phyloP scores from a whole-genome alignment of 805 yeast species.

The Nakazawaea ernobii region DNA sequence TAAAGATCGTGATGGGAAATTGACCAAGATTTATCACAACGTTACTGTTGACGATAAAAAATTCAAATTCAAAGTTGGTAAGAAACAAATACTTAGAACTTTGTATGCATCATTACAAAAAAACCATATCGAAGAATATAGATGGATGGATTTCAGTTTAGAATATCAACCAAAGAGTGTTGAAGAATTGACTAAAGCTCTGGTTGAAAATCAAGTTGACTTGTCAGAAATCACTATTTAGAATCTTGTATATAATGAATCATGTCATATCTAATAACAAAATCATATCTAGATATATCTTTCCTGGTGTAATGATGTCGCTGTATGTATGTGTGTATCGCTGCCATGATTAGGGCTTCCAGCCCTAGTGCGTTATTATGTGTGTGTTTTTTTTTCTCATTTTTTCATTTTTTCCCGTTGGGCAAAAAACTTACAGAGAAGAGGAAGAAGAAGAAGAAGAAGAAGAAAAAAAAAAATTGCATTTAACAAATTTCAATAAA shows the following conservation, averaged over 20 bases:
- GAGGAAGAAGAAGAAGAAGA: neutral
- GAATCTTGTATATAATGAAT: neutral
- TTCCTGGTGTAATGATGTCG: too few species aligned
- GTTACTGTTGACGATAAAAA: conserved; percentile 37
- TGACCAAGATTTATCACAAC: conserved; percentile 42
- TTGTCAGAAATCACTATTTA: conserved; percentile 15
- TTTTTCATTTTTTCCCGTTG: neutral
- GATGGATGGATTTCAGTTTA: conserved; percentile 42
- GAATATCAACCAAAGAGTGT: conserved; percentile 38
- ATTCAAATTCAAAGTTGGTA: conserved; percentile 52
- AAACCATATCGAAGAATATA: conserved; percentile 34
- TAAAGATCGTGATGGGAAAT: conserved; percentile 22
- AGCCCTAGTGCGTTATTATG: neutral
- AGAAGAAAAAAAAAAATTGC: neutral
- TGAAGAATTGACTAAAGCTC: conserved; percentile 42
- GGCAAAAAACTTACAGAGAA: too few species aligned
- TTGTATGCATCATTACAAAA: conserved; percentile 47
- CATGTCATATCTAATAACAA: neutral
- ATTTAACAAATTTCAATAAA: neutral
- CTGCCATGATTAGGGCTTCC: neutral
- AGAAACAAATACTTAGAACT: conserved; percentile 51
- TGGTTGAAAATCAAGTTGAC: conserved; percentile 40
- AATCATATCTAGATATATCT: too few species aligned
- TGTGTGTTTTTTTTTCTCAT: neutral
- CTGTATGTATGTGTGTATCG: too few species aligned